A percentile compares a stretch with the other conserved stretches of the same genome.
Conservation (phyloP, 2,329 filamentous ascomycete species). For the Cladosporium cucumerinum region DNA sequence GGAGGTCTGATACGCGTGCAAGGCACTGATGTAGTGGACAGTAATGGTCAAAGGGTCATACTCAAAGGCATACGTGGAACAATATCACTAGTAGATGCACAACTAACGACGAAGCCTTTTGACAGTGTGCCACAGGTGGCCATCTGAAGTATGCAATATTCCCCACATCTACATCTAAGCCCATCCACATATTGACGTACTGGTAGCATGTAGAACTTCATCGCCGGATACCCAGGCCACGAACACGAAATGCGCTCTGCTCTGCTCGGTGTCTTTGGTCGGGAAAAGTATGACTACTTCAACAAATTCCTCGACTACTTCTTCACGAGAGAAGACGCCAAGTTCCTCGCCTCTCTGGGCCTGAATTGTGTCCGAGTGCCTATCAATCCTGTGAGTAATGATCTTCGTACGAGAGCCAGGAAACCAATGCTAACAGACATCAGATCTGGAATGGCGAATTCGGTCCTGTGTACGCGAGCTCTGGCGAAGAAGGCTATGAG, state of each 20-base stretch:
- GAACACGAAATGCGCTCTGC: conserved; percentile 55
- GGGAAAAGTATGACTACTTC: conserved; percentile 58
- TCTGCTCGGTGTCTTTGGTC: conserved; percentile 52
- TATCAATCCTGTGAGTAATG: conserved; percentile 46
- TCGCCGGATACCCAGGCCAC: conserved; percentile 59
- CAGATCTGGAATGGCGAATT: conserved; percentile 50
- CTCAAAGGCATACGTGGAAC: conserved; percentile 44
- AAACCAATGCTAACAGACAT: neutral
- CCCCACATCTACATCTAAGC: neutral
- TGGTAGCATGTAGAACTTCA: conserved; percentile 54
- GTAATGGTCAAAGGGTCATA: conserved; percentile 43
- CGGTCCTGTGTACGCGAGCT: conserved; percentile 49
- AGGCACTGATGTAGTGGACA: conserved; percentile 45
- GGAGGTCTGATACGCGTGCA: conserved; percentile 40
- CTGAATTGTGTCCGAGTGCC: conserved; percentile 59
- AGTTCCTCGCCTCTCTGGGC: conserved; percentile 54
- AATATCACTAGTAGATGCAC: conserved; percentile 39
- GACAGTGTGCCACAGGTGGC: conserved; percentile 14
- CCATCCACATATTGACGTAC: neutral
- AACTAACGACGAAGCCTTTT: neutral
- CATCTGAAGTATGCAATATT: conserved; percentile 23
- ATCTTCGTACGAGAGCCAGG: neutral
- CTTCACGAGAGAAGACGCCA: conserved; percentile 57
- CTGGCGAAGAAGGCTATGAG: conserved; percentile 39
- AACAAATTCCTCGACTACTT: conserved; percentile 57